Evolutionary conservation across 2,329 filamentous ascomycete species (phyloP), one percentile per base, ranked within the genome.

Genomic region (Didymella exigua): DNA sequence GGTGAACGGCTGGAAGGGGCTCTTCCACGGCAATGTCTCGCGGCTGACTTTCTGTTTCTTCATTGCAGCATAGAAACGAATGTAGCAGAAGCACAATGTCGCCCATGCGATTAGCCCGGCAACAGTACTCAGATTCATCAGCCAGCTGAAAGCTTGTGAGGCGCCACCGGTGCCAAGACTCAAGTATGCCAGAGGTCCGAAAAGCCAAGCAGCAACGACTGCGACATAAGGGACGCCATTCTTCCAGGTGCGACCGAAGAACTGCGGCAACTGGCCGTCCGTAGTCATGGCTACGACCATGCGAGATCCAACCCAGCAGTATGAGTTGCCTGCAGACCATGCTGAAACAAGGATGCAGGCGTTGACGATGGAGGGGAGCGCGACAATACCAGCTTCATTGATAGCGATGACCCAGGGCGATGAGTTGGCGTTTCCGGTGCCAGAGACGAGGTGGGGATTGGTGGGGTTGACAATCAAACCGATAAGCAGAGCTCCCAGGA

Each of bases 171-270:
- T 80, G 9, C 84, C 86, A n/a, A 93, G 81, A 72, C 92, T 88
- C 38, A 92, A 77, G 72, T 91, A 93, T 2, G 86, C 83, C 4
- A 93, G 78, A 10, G 58, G 63, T 0, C 49, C 51, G 13, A 65
- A 58, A 0, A 90, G 77, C 4, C 86, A 82, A 56, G 93, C 84
- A 1, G 83, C 72, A 16, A 86, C 71, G 1, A 75, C 64, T 11
- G 92, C 88, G 62, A 86, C 89, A 71, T 88, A 90, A 0, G 90
- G 90, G 0, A 93, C 83, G 62, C 86, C 86, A 11, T 80, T 79
- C 65, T 90, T 86, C 59, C 77, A 79, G 16, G 60, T 65, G 60
- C 60, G 58, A 2, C 58, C 57, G 24, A 70, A 69, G 36, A 69
- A 50, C 33, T 60, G 56, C 1, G 67, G 67, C 2, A 67, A 55